A percentile compares a stretch with the other conserved stretches of the same genome.
phyloP scores from a whole-genome alignment of 1,139 yeast genomes.

The Suzukiozyma palmioleophila region DNA sequence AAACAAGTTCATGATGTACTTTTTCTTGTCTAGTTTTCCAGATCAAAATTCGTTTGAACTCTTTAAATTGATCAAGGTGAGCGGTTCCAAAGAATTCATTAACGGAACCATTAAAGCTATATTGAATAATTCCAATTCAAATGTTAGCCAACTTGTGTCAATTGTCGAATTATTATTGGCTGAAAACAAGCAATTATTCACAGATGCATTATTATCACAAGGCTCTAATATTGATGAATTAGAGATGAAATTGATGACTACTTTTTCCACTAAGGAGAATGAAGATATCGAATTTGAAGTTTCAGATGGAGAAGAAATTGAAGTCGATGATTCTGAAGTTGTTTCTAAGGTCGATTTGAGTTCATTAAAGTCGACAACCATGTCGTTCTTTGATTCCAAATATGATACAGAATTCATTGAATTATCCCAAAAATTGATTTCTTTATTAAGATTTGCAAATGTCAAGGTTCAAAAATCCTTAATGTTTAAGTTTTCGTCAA shows the following conservation, averaged over 20 bases:
- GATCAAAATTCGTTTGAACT: constrained; percentile 16
- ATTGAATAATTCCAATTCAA: constrained; percentile 12
- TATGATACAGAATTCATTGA: constrained; percentile 32
- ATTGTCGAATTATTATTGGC: constrained; percentile 44
- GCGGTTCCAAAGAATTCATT: constrained; percentile 15
- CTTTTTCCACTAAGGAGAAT: constrained; percentile 32
- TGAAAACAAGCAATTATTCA: constrained; percentile 36
- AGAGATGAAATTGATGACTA: constrained; percentile 67
- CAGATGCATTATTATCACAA: constrained; percentile 31
- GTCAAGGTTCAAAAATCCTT: constrained; percentile 12
- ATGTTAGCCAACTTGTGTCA: constrained; percentile 30
- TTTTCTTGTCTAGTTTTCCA: constrained; percentile 19
- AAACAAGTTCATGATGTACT: constrained; percentile 27
- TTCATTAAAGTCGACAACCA: constrained; percentile 15
- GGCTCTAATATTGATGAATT: constrained; percentile 47
- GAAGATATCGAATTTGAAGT: constrained; percentile 21
- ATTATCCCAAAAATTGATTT: constrained; percentile 16
- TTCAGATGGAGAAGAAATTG: constrained; percentile 14
- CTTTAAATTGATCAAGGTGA: constrained; percentile 20
- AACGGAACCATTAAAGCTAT: constrained; percentile 22
- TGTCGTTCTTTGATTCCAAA: constrained; percentile 39
- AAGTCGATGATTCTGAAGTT: constrained; percentile 17
- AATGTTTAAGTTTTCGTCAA: constrained; percentile 17
- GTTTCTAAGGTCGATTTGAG: constrained; percentile 15
- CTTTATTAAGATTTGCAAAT: constrained; percentile 8